phyloP scores from a whole-genome alignment of 2,329 filamentous ascomycete genomes.

The Parafenestella ontariensis region DNA sequence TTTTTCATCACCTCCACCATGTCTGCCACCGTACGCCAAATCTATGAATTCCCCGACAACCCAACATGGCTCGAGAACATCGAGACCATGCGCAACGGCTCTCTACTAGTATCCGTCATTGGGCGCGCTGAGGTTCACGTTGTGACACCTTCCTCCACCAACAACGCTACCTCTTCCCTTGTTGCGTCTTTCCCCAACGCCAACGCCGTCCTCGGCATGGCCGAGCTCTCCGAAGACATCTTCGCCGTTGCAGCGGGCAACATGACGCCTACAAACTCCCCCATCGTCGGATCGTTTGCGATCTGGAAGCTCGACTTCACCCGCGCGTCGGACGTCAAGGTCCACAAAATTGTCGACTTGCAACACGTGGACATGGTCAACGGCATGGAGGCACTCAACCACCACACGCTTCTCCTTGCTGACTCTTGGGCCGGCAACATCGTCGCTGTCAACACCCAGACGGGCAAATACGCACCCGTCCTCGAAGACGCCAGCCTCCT shows the following conservation, averaged over 20 bases:
- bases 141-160: constrained; percentile 36
- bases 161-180: constrained; percentile 22
- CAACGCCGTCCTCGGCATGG: constrained; percentile 46
- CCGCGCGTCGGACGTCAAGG: background rate
- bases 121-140: constrained; percentile 43
- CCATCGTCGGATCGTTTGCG: constrained; percentile 12
- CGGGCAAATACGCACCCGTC: constrained; percentile 9
- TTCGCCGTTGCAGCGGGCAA: constrained; percentile 42
- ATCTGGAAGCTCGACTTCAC: constrained; percentile 29
- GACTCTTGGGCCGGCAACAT: constrained; percentile 31
- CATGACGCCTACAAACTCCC: constrained; percentile 3
- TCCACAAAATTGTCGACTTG: constrained; percentile 25
- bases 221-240: constrained; percentile 41
- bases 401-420: constrained; percentile 26
- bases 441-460: constrained; percentile 15
- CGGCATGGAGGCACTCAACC: constrained; percentile 28
- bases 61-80: constrained; percentile 49
- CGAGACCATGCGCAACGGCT: constrained; percentile 45
- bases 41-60: constrained; percentile 37
- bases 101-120: constrained; percentile 46
- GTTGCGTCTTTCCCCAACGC: constrained; percentile 35
- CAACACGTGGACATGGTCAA: constrained; percentile 21
- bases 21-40: constrained; percentile 8
- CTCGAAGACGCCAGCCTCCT: constrained; percentile 21
- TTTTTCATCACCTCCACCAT: constrained; percentile 1